These are phyloP conservation scores for Porphyridium purpureum DNA, from an alignment of 23 red algal genomes.

Conservation along the genomic window DNA sequence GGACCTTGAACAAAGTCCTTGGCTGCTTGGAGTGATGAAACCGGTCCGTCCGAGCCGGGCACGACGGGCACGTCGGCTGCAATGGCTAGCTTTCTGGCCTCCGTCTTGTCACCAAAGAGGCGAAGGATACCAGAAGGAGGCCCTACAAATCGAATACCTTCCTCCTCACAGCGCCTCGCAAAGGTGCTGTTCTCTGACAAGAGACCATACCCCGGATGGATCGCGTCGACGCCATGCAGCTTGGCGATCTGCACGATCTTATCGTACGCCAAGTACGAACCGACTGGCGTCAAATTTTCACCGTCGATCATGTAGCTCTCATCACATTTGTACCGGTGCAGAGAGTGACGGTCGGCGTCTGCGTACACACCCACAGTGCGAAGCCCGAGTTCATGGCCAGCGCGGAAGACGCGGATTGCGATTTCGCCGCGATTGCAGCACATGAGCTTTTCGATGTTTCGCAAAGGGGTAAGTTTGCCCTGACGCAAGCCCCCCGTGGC, in stretches of 20 bases:
- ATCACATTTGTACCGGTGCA: conserved; percentile 13
- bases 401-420: conserved; percentile 20
- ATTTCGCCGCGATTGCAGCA: conserved; percentile 16
- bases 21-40: background rate
- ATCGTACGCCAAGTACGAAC: conserved; percentile 10
- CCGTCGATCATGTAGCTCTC: conserved; percentile 2
- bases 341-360: conserved; percentile 10
- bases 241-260: conserved; percentile 12
- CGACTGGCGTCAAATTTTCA: background rate
- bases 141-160: conserved; percentile 26
- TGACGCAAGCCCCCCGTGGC: no score
- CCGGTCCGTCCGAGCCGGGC: conserved; percentile 11
- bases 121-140: conserved; percentile 1
- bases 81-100: conserved; percentile 10
- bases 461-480: no score
- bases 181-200: conserved; percentile 13
- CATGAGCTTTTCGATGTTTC: conserved; percentile 8
- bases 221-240: conserved; percentile 8
- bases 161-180: conserved; percentile 5
- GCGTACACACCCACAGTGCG: conserved; percentile 10
- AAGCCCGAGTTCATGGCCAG: background rate
- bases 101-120: conserved; percentile 16
- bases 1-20: background rate
- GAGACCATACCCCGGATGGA: conserved; percentile 27
- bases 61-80: conserved; percentile 12